These are phyloP conservation scores for Coriolopsis trogii DNA, from an alignment of 1,284 basidiomycete species.

Conservation along the genomic window DNA sequence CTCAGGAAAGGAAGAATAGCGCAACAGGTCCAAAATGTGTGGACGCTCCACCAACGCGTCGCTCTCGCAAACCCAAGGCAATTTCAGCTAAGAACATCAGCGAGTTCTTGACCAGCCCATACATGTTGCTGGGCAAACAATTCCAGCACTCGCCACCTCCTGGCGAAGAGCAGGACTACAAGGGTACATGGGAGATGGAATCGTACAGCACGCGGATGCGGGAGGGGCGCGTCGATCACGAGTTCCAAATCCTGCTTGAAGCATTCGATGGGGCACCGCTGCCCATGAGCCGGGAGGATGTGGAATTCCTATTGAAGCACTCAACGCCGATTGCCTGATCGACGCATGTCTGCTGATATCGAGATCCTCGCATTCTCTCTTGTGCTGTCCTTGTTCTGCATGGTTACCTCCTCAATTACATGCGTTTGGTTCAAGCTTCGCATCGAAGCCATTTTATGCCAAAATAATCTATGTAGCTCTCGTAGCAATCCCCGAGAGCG, in stretches of 20 bases:
- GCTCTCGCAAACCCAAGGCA: not conserved
- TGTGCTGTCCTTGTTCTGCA: too few species aligned
- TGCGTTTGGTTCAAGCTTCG: too few species aligned
- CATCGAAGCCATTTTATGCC: too few species aligned
- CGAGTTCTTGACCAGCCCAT: not conserved
- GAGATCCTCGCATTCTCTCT: not conserved
- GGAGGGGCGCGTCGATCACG: conserved; percentile 5
- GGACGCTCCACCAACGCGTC: not conserved
- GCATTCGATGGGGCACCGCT: not conserved
- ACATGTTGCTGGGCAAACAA: conserved; percentile 5
- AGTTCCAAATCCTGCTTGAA: conserved; percentile 5
- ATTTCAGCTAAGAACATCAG: conserved; percentile 1
- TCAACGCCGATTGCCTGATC: not conserved
- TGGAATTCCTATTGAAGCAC: conserved; percentile 1
- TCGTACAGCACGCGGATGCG: conserved; percentile 9
- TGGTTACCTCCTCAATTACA: too few species aligned
- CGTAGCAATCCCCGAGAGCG: too few species aligned
- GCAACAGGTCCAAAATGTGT: not conserved
- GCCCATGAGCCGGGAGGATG: conserved; percentile 5
- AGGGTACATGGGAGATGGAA: conserved; percentile 6
- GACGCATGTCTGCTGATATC: too few species aligned
- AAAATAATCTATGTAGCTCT: too few species aligned
- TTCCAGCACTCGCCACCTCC: conserved; percentile 2
- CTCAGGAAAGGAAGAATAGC: not conserved
- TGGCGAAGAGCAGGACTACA: not conserved